phyloP scores from a whole-genome alignment of 2,329 filamentous ascomycete species.

The Periconia sp. region DNA sequence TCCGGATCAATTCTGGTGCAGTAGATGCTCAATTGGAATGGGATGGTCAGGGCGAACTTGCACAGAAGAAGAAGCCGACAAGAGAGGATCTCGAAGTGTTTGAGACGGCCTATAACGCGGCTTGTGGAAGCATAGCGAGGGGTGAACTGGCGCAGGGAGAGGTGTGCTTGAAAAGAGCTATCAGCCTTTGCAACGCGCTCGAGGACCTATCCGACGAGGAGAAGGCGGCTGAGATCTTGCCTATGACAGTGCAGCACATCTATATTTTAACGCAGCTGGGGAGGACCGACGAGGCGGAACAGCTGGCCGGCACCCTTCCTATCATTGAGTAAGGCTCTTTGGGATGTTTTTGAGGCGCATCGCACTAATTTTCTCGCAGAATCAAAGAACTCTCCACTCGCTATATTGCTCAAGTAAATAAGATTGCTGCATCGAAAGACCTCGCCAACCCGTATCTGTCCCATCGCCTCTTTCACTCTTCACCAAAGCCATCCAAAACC shows the following conservation, averaged over 20 bases:
- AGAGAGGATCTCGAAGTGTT: constrained; percentile 72
- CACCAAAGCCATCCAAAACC: constrained; percentile 55
- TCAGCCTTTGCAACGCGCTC: constrained; percentile 69
- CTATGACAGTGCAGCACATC: constrained; percentile 75
- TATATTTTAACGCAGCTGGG: constrained; percentile 71
- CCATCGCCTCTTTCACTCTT: constrained; percentile 62
- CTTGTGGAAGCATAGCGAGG: constrained; percentile 70
- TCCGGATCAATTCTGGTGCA: constrained; percentile 75
- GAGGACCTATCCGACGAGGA: constrained; percentile 75
- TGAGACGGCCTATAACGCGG: constrained; percentile 79
- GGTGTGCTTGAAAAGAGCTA: constrained; percentile 68
- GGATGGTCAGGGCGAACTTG: constrained; percentile 58
- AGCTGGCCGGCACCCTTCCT: constrained; percentile 64
- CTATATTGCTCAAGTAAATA: constrained; percentile 69
- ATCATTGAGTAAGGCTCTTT: constrained; percentile 57
- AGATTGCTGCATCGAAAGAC: constrained; percentile 50
- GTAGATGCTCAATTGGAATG: constrained; percentile 73
- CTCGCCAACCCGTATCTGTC: constrained; percentile 67
- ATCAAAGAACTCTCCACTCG: constrained; percentile 68
- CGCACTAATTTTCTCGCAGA: constrained; percentile 42
- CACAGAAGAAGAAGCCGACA: constrained; percentile 57
- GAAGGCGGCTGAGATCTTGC: constrained; percentile 71
- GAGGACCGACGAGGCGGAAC: constrained; percentile 65
- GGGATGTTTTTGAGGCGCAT: background rate
- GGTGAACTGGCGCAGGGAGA: constrained; percentile 67